Base-by-base conservation (phyloP, 306 rosid species). In the Dalbergia cochinchinensis region DNA sequence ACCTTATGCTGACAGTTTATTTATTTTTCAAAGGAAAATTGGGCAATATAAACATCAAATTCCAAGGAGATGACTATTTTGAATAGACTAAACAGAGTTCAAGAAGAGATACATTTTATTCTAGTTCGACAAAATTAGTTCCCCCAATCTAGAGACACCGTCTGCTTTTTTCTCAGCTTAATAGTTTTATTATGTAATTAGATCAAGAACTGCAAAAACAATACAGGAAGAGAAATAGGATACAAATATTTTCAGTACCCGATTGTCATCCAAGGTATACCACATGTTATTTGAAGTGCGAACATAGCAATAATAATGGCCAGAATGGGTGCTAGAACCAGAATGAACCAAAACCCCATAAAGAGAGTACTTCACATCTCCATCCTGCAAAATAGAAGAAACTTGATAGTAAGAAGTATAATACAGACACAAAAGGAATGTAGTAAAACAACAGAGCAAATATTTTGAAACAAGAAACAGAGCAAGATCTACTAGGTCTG, bases 211-310 rank as follows among this genome's bases (percentile, higher is more conserved):
- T 39, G 8, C 14, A 57, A 41, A 59, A 67, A 57, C 9, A 65
- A 66, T 7, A 64, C 48, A 13, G 9, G 16, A 75, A 55, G 61
- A 16, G 67, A 12, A 58, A 37, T 15, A 59, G 12, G 1, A 37
- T 9, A 77, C 37, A 6, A 20, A 77, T 55, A 53, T 71, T 64
- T 71, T 47, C 64, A 85, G 59, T 86, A 96, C 99, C 94, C 83
- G 85, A 44, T 86, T 91, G 86, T 96, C 99, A 77, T 96, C 97
- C 78, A 96, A 88, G 65, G 97, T 86, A 86, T 93, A 89, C 99
- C 99, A 96, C 89, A 93, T 87, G 85, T 90, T 92, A 79, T 86
- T 89, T 78, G 97, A 88, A 50, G 99, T 96, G 80, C 99, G 98
- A 74, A 91, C 98, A 84, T 81, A 96, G 85, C 98, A 96, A 71